Evolutionary conservation across 495 filamentous ascomycete species (phyloP), one percentile per base, ranked within the genome.

Genomic region (Tuber borchii): DNA sequence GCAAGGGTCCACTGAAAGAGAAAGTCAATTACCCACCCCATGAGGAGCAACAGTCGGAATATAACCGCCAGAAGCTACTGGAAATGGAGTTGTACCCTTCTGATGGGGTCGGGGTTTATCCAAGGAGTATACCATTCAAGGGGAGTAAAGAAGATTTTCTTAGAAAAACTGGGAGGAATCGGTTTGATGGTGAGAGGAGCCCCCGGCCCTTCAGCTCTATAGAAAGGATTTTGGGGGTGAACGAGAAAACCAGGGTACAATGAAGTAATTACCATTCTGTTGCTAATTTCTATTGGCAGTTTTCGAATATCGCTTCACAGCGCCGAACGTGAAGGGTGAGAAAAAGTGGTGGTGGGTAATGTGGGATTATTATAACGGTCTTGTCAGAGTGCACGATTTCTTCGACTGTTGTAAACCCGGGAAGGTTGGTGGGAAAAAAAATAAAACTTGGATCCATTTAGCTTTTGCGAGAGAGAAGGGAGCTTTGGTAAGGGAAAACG

Each of bases 341-440:
- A 88, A 90, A 9, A 88, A 86, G 77, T 83, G 86, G 71, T 94
- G 93, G 86, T 88, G 86, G 10, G 89, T 99, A 39, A 93, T 97
- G 90, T 99, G 95, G 95, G 95, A 99, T 83, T 97, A 97, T 84
- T 93, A 94, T 76, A 90, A 94, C 74, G 95, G 95, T n/a, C 90
- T 97, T 40, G 95, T 97, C 72, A 90, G 94, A 75, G 94, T 95
- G 81, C 97, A 95, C 9, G 92, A 93, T 65, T 92, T 99, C 82
- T 98, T 99, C 88, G 97, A 97, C 82, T 93, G 92, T 80, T 90
- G 89, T 75, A 89, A 90, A 74, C 93, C 95, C 82, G 88, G 91
- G 65, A 99, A 99, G 90, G 95, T 93, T 34, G 77, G 76, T 75
- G 45, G 31, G 7, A 68, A 65, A 56, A 56, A 56, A 31, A 65